Evolutionary conservation across 2,329 filamentous ascomycete species (phyloP).

Genomic region (Calonectria montana): DNA sequence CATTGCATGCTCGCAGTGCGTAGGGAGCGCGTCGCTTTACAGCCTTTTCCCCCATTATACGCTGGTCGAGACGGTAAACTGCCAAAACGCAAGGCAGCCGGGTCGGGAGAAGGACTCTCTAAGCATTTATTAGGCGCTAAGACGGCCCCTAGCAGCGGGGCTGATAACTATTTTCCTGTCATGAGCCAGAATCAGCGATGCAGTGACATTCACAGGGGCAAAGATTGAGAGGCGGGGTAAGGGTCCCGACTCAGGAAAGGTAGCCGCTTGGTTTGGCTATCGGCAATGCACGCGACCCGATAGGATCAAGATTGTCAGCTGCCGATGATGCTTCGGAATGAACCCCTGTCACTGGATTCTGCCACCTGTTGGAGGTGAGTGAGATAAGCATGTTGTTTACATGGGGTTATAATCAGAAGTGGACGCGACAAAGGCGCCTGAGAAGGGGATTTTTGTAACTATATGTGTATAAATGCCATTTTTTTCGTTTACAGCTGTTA

Average conservation of each 20-base stretch:
- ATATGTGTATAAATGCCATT: no score
- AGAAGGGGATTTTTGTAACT: no score
- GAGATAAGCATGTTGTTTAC: neutral
- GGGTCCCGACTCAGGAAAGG: neutral
- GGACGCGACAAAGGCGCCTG: no score
- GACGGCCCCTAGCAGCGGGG: neutral
- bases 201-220: no score
- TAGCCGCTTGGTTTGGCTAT: neutral
- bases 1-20: conserved; percentile 38
- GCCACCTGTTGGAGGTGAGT: neutral
- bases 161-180: neutral
- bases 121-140: neutral
- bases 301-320: conserved; percentile 2
- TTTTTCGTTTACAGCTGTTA: no score
- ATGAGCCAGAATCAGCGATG: neutral
- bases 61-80: neutral
- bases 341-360: neutral
- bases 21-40: conserved; percentile 31
- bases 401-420: no score
- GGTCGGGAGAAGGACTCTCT: neutral
- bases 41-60: neutral
- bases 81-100: neutral
- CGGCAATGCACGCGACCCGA: neutral
- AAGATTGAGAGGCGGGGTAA: neutral
- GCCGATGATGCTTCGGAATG: neutral